Evolutionary conservation across 257 asterid genomes (phyloP), one percentile per base, ranked within the genome.

Genomic region (Ophiorrhiza pumila): DNA sequence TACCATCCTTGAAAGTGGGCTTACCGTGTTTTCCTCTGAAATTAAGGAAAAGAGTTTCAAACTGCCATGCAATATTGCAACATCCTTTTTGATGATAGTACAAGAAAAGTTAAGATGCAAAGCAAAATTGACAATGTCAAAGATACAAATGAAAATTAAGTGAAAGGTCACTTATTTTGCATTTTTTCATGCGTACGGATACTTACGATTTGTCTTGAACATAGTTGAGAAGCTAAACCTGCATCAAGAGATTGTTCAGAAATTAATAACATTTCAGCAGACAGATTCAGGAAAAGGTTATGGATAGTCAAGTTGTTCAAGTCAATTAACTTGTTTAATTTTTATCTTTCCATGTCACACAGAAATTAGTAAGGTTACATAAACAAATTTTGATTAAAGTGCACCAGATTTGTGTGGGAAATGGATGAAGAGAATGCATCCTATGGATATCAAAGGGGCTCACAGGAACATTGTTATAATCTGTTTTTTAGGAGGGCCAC

Each of bases 211-310:
- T 39, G 90, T 69, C 65, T 85, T 83, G 76, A 85, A 87, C 76
- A 87, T 72, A 17, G 90, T 87, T 65, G 93, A 85, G 82, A 87
- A 82, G 80, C 89, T 81, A 76, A 87, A 87, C 89, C 93, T 87
- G 89, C 81, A 80, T 31, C 18, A 76, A 8, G 6, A 27, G 18
- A 71, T 66, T 57, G 7, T 41, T 5, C 27, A 3, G 25, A 34
- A 55, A 65, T 77, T 37, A 77, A 29, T 39, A 12, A 34, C 34
- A 37, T 6, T 39, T 23, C 20, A 37, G 23, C 42, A 37, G 3
- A 50, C 23, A 34, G 31, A 17, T 23, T 42, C 14, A 7, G 25
- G 2, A 25, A 29, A 42, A 43, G 2, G 8, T n/a, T 52, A 35
- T 4, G 35, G 22, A 37, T 27, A 60, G 49, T 25, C 14, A 7